Percentiles rank a stretch among this genome's conserved stretches.
These are phyloP conservation scores for Erysimum pusillum DNA, from an alignment of 441 rosid genomes.

Conservation along the genomic window DNA sequence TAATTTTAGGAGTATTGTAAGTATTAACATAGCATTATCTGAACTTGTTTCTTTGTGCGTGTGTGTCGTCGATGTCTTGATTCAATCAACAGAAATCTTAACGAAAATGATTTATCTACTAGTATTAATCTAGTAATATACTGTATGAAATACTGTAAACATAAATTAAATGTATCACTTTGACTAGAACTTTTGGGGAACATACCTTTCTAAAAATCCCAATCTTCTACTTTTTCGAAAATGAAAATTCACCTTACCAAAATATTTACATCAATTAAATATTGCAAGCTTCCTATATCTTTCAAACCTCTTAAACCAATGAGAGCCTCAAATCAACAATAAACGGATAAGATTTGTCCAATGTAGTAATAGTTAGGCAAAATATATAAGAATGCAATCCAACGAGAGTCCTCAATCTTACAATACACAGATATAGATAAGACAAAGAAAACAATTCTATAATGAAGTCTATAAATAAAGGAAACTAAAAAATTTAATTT, in stretches of 20 bases:
- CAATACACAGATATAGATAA: conserved; percentile 11
- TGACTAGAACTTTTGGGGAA: conserved; percentile 12
- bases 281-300: neutral
- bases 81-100: conserved; percentile 16
- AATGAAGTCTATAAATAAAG: neutral
- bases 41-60: neutral
- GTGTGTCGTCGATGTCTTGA: conserved; percentile 15
- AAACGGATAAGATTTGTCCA: conserved; percentile 36
- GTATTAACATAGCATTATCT: conserved; percentile 6
- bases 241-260: neutral
- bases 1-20: neutral
- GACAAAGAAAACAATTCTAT: neutral
- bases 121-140: conserved; percentile 10
- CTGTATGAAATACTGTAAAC: neutral
- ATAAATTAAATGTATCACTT: conserved; percentile 16
- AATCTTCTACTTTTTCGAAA: conserved; percentile 1
- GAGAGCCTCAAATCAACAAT: conserved; percentile 20
- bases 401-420: neutral
- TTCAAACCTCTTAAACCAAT: conserved; percentile 21
- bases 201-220: neutral
- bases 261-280: neutral
- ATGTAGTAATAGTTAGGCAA: conserved; percentile 4
- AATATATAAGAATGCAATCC: neutral
- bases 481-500: neutral
- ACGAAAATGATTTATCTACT: neutral